Base-by-base conservation (phyloP, 805 yeast species). In the Wickerhamiella slavikovae region DNA sequence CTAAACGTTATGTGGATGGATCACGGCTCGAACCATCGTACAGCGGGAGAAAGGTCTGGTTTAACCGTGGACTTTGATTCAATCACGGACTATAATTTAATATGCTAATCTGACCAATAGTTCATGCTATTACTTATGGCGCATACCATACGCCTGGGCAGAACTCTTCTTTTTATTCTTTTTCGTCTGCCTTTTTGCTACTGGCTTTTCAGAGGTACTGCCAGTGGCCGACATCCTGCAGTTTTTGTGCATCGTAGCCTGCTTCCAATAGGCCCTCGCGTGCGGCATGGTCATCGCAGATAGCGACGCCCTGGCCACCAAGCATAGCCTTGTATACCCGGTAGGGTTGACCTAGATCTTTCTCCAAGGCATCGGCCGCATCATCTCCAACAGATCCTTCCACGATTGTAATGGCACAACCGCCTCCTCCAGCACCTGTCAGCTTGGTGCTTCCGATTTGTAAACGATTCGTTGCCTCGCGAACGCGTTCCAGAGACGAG, bases 371-470 rank as follows among this genome's bases (percentile, higher is more conserved):
- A 1, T 44, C 42, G 5, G 65, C 47, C 3, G 26, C 29, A 2
- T 40, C 47, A 13, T 49, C 57, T 1, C 42, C 40, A 1, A 49
- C 52, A 2, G 58, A 24, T 64, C 68, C 12, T n/a, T 42, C 40
- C 11, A 83, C 58, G 22, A 89, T 53, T 0, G 96, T 89, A 32
- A 89, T 74, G 8, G 96, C 93, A 58, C 98, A 89, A 2, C 98
- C 98, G 29, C 98, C 98, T 14, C 98, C 98, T 21, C 98, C 98
- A 0, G 98, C 98, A 24, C 98, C 98, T 0, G 98, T 89, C 31
- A 89, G 62, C 49, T 89, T 89, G 0, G 98, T 85, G 34, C 75
- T 70, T 5, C 98, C 98, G 12, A 89, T 50, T 3, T 57, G 47
- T 33, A 67, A 42, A 29, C 60, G 62, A 44, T 76, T 83, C 15